Evolutionary conservation across 2,329 filamentous ascomycete genomes (phyloP), one percentile per base, ranked within the genome.

Genomic region (Fusarium caatingaense): DNA sequence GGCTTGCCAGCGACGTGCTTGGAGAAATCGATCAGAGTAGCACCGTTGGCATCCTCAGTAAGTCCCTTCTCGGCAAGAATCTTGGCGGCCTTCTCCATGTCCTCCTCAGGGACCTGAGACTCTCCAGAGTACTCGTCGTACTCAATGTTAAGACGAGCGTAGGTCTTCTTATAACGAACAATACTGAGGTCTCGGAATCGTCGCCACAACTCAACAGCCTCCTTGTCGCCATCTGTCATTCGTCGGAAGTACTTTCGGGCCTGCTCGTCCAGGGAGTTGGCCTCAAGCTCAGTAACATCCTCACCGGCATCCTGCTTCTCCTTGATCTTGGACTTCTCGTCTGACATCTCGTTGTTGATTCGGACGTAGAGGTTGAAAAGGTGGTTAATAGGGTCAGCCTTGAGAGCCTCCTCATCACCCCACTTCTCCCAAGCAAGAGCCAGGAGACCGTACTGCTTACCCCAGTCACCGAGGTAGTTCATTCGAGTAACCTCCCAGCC

Each of bases 331-430:
- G 91, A 90, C 70, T 91, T 90, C 82, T 94, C 91, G 0, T 84
- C 87, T 4, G 83, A 80, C 76, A 91, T 86, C 50, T 93, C 89
- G 62, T 81, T 81, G 79, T 91, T 93, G 79, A 95, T 93, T 78
- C 89, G 87, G 68, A 94, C 92, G 75, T 95, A 96, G 54, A 96
- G 90, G 75, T 94, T 88, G 79, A 91, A 94, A 12, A 96, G 83
- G 78, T 96, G 93, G 78, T 92, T 92, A 76, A 95, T 93, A 15
- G 93, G 92, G 74, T 95, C 92, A 49, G 85, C 84, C 68, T 87
- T 79, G 15, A 96, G 85, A 63, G 89, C 87, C 72, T 91, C 89
- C 79, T 95, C 92, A 64, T 87, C 88, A 30, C 93, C 93, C 77
- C 91, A 94, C 74, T 88, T 88, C 76, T 92, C 86, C 78, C 91